Conservation (phyloP, 768 basidiomycete species). For the Stropharia rugosoannulata region DNA sequence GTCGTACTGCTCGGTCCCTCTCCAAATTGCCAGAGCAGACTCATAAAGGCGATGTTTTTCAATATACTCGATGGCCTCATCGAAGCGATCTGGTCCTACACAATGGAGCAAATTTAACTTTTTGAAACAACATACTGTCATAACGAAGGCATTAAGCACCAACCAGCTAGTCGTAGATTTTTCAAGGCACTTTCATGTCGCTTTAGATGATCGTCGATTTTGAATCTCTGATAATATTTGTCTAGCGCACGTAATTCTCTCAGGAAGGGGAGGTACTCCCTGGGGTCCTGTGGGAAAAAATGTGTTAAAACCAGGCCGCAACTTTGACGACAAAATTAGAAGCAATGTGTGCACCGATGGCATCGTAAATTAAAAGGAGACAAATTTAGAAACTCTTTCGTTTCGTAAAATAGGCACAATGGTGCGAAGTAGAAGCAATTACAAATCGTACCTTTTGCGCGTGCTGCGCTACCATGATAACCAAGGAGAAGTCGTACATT, state of each 20-base stretch:
- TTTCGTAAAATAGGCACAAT: background rate
- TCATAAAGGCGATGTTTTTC: conserved; percentile 77
- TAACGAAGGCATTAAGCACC: conserved; percentile 40
- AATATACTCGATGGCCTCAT: conserved; percentile 78
- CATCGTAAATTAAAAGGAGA: too few relatives aligned
- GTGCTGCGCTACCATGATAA: conserved; percentile 94
- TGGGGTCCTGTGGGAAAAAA: conserved; percentile 74
- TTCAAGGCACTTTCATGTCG: conserved; percentile 71
- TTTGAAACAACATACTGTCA: background rate
- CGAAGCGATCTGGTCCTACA: conserved; percentile 67
- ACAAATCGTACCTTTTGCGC: conserved; percentile 76
- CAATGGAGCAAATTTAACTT: conserved; percentile 1
- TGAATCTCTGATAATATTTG: conserved; percentile 80
- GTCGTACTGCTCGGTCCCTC: conserved; percentile 44
- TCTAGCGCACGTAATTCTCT: conserved; percentile 83
- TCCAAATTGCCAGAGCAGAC: conserved; percentile 75
- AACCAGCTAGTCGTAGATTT: conserved; percentile 76
- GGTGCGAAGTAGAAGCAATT: background rate
- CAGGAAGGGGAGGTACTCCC: conserved; percentile 97
- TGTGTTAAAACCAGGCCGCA: background rate
- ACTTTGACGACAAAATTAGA: too few relatives aligned
- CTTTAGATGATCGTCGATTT: conserved; percentile 90
- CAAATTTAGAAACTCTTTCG: background rate
- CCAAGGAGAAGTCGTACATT: conserved; percentile 98
- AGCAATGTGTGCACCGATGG: too few relatives aligned